A percentile compares a stretch with the other conserved stretches of the same genome.
Conservation (phyloP, 2,329 filamentous ascomycete genomes). For the Diplodia mutila region DNA sequence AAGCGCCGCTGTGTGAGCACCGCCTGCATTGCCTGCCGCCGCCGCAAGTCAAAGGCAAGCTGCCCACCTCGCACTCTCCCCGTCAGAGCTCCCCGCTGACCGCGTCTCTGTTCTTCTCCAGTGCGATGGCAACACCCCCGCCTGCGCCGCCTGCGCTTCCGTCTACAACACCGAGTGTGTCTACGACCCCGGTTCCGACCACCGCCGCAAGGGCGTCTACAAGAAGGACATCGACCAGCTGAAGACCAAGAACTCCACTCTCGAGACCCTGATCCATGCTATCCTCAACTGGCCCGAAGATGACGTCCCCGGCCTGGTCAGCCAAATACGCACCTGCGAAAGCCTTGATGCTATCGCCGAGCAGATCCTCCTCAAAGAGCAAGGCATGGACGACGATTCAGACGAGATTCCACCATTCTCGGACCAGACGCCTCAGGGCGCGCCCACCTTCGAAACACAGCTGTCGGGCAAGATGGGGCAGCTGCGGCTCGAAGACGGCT, state of each 20-base stretch:
- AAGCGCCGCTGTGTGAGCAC: slow-evolving; percentile 49
- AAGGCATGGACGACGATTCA: slow-evolving; percentile 49
- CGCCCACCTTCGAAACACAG: slow-evolving; percentile 69
- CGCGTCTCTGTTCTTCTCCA: slow-evolving; percentile 31
- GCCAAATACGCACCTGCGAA: slow-evolving; percentile 85
- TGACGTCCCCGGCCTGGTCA: slow-evolving; percentile 79
- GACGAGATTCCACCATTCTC: slow-evolving; percentile 53
- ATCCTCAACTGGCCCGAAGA: slow-evolving; percentile 91
- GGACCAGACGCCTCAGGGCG: slow-evolving; percentile 30
- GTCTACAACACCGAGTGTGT: slow-evolving; percentile 90
- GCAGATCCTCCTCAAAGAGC: slow-evolving; percentile 59
- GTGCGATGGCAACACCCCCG: slow-evolving; percentile 89
- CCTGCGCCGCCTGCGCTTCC: slow-evolving; percentile 92
- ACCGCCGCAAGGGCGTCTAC: slow-evolving; percentile 94
- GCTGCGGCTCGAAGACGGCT: slow-evolving; percentile 82
- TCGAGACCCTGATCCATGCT: slow-evolving; percentile 90
- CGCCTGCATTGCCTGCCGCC: slow-evolving; percentile 46
- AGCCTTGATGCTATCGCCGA: slow-evolving; percentile 68
- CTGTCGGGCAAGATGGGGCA: slow-evolving; percentile 93
- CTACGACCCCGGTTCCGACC: slow-evolving; percentile 95
- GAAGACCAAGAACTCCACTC: slow-evolving; percentile 82
- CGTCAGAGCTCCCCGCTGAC: slow-evolving; percentile 29
- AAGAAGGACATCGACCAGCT: slow-evolving; percentile 88
- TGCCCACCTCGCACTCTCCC: not conserved
- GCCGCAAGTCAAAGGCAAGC: slow-evolving; percentile 47